Percentiles rank a stretch among this genome's conserved stretches.
Evolutionary conservation across 2,329 filamentous ascomycete species (phyloP).

Genomic region (Pseudogymnoascus sp.): DNA sequence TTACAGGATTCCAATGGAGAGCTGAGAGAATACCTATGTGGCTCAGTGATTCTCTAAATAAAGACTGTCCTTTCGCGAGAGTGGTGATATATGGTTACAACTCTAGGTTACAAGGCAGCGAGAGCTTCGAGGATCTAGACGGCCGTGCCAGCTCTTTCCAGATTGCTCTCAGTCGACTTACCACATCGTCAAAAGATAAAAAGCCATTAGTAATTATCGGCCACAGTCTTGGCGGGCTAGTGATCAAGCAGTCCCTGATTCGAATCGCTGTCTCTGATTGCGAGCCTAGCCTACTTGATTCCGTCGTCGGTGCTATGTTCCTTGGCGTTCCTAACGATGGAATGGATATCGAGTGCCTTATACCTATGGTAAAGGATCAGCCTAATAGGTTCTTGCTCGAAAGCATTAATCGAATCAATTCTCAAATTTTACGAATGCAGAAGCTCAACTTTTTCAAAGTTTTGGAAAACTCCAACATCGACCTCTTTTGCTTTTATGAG

Average conservation of each 20-base stretch:
- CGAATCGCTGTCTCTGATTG: no score
- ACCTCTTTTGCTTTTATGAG: conserved; percentile 15
- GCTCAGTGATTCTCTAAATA: no score
- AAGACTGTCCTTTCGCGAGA: no score
- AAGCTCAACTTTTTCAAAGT: conserved; percentile 1
- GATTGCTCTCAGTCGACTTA: no score
- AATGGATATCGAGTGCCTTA: conserved; percentile 13
- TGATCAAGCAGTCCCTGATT: conserved; percentile 20
- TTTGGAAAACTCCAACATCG: conserved; percentile 3
- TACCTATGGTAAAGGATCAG: conserved; percentile 13
- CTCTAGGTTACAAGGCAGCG: no score
- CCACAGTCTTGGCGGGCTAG: conserved; percentile 21
- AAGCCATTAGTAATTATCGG: conserved; percentile 16
- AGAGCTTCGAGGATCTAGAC: no score
- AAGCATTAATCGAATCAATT: conserved; percentile 5
- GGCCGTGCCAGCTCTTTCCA: no score
- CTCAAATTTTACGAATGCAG: conserved; percentile 9
- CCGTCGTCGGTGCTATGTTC: conserved; percentile 11
- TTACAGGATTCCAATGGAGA: background rate
- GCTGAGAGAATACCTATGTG: background rate
- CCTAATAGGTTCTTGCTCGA: conserved; percentile 11
- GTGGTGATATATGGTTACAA: no score
- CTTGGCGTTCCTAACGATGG: conserved; percentile 16
- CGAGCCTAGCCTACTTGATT: background rate
- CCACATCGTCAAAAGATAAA: background rate